Evolutionary conservation across 257 asterid genomes (phyloP).

Genomic region (Apocynum venetum): DNA sequence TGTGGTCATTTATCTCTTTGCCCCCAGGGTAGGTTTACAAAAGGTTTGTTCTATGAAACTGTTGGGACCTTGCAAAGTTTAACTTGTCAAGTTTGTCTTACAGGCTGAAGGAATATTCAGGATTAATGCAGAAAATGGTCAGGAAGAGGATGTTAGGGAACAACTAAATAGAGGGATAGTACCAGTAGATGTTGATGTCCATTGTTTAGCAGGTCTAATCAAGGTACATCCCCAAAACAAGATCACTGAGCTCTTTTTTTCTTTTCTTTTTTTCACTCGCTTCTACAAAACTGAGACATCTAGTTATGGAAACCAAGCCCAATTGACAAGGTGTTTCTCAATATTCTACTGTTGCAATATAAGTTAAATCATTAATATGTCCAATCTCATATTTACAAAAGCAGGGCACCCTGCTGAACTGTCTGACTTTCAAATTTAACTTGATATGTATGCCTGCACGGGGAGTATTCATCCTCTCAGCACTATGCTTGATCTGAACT

Average conservation of each 20-base stretch:
- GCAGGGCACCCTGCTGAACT: not conserved
- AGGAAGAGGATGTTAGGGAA: slow-evolving; percentile 38
- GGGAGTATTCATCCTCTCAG: too few species aligned
- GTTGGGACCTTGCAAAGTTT: not conserved
- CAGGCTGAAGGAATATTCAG: slow-evolving; percentile 45
- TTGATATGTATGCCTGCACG: too few species aligned
- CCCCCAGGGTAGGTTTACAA: not conserved
- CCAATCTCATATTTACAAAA: not conserved
- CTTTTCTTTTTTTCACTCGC: not conserved
- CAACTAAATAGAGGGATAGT: slow-evolving; percentile 33
- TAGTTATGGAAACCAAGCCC: not conserved
- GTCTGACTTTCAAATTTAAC: too few species aligned
- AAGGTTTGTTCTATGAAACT: not conserved
- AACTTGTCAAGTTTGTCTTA: slow-evolving; percentile 2
- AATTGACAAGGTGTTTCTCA: not conserved
- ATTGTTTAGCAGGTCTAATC: slow-evolving; percentile 43
- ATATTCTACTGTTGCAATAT: not conserved
- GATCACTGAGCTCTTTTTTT: not conserved
- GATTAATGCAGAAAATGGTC: slow-evolving; percentile 38
- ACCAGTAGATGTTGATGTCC: slow-evolving; percentile 36
- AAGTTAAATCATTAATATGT: too few species aligned
- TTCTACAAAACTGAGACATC: not conserved
- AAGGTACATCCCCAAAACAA: slow-evolving; percentile 22
- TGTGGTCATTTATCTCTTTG: not conserved
- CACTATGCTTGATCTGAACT: not conserved